Evolutionary conservation across 371 early-diverging fungal species (phyloP), one percentile per base, ranked within the genome.

Genomic region (Mortierella sp.): DNA sequence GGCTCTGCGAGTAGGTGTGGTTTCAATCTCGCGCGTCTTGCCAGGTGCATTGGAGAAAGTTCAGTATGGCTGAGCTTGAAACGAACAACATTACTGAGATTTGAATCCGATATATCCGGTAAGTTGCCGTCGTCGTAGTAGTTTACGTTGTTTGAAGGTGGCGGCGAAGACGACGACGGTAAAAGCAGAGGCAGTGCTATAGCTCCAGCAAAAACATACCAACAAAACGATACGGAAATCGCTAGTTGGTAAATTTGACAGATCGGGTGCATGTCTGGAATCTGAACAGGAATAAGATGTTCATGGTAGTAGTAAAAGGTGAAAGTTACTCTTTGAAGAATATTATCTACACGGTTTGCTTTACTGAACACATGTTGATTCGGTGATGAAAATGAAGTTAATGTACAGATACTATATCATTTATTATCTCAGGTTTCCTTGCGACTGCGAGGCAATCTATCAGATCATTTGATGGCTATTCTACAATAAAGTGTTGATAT

Each of bases 31-130:
- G 63, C 61, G 19, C 72, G 66, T 19, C n/a, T 38, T 10, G 22
- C 8, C 40, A 73, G 21, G 24, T 62, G 21, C n/a, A 48, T 15
- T 1, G 45, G 43, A 2, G 63, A 28, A 5, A 64, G 69, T 41
- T 67, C 69, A n/a, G 48, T 53, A n/a, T 64, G 74, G 43, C 50
- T 64, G 52, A 74, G 64, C n/a, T 55, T 47, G 60, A 68, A 40
- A 4, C 53, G 63, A 28, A 63, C 36, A 22, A 52, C 41, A 16
- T 36, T 43, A 2, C 22, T 55, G 24, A 32, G 38, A 19, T 48
- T 21, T 24, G 24, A 0, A 5, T 67, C 28, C 0, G 63, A 57
- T 0, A 40, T 41, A 24, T 61, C 45, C 0, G 43, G 19, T 13
- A 63, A 19, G 43, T 19, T 13, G 21, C 22, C 16, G n/a, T 45